These are phyloP conservation scores for Fusarium chaquense DNA, from an alignment of 2,329 filamentous ascomycete genomes.

Conservation along the genomic window DNA sequence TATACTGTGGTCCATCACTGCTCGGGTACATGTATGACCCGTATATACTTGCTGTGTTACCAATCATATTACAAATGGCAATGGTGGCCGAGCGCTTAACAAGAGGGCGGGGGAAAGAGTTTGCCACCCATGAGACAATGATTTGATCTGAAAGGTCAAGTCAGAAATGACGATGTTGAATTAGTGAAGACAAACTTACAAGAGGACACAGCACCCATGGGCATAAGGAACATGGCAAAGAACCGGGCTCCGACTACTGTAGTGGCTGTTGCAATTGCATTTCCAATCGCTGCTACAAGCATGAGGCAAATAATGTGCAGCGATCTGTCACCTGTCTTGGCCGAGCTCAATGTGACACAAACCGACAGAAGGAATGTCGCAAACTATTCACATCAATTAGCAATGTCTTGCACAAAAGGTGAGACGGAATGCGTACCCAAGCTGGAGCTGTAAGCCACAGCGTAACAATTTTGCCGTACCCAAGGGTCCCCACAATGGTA, in stretches of 20 bases:
- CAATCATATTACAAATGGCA: slow-evolving; percentile 75
- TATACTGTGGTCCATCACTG: slow-evolving; percentile 58
- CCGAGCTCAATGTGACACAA: slow-evolving; percentile 66
- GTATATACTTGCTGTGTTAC: slow-evolving; percentile 67
- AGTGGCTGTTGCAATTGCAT: slow-evolving; percentile 66
- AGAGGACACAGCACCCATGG: slow-evolving; percentile 64
- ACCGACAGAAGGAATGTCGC: slow-evolving; percentile 66
- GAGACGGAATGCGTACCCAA: slow-evolving; percentile 58
- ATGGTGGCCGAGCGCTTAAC: slow-evolving; percentile 75
- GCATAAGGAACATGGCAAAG: slow-evolving; percentile 73
- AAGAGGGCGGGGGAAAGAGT: slow-evolving; percentile 77
- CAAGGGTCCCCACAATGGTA: slow-evolving; percentile 70
- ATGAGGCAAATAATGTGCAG: slow-evolving; percentile 67
- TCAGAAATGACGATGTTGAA: rapidly evolving
- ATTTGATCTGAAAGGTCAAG: slow-evolving; percentile 56
- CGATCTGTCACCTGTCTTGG: slow-evolving; percentile 66
- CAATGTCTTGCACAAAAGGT: rapidly evolving
- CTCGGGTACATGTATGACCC: slow-evolving; percentile 61
- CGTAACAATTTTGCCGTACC: slow-evolving; percentile 66
- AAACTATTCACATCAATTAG: slow-evolving; percentile 48
- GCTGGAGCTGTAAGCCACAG: slow-evolving; percentile 69
- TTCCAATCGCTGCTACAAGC: slow-evolving; percentile 64
- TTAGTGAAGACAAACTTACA: slow-evolving; percentile 46
- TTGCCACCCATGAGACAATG: slow-evolving; percentile 76
- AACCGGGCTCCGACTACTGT: slow-evolving; percentile 65